Evolutionary conservation across 306 rosid genomes (phyloP), one percentile per base, ranked within the genome.

Genomic region (Vigna nakashimae): DNA sequence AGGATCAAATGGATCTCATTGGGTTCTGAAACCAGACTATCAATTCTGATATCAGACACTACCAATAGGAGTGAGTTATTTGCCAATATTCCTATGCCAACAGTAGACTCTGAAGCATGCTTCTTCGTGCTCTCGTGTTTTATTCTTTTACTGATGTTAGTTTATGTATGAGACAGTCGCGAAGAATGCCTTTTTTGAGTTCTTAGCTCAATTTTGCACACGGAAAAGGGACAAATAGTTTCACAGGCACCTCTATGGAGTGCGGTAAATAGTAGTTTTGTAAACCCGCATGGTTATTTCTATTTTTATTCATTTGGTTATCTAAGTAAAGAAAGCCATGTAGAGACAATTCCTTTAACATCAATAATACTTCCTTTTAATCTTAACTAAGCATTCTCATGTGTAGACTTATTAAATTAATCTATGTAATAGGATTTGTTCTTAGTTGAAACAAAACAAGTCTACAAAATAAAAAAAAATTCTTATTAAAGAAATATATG

Each of bases 11-110:
- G 97, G 93, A 57, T 90, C 98, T 4, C 18, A 70, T 73, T 95
- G 99, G 99, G 79, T 81, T 83, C 86, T 95, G 76, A 92, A 91
- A 86, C 85, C 97, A 46, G 97, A 89, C n/a, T 95, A 89, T 85
- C 84, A 77, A 82, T 77, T 66, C 84, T 95, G 82, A 92, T 88
- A 84, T 85, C 93, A 56, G 92, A 89, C 36, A 87, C 42, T 36
- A 87, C 84, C 83, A 77, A 80, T 74, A 66, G 64, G 38, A 82
- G 71, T 73, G 76, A 74, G 82, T 71, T 18, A 56, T 70, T 81
- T 68, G 59, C 34, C 4, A 30, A 30, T 4, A 30, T 4, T 30
- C 34, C 5, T 3, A 28, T 28, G 30, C 30, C 30, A 28, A 28
- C 30, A n/a, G 24, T 69, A 18, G 59, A 38, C n/a, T 17, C 46